Conservation (phyloP, 1,139 yeast genomes). For the Arxiozyma slooffiae region DNA sequence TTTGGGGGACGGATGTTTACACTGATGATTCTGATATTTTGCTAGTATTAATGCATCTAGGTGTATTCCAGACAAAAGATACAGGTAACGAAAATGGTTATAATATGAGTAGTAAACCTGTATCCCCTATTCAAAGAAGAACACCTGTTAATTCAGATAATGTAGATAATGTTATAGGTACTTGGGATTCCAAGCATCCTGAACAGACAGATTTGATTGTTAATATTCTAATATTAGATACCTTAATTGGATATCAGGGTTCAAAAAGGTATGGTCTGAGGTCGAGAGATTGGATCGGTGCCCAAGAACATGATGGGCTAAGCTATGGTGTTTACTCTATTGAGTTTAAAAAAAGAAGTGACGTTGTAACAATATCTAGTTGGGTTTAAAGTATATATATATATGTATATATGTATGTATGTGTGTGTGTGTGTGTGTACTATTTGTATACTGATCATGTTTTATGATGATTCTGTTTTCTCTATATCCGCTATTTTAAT, state of each 20-base stretch:
- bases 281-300: conserved; percentile 56
- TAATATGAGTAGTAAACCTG: conserved; percentile 6
- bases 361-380: conserved; percentile 1
- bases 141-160: conserved; percentile 32
- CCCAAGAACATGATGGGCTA: conserved; percentile 26
- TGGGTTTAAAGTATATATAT: not conserved
- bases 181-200: not conserved
- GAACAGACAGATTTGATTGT: conserved; percentile 48
- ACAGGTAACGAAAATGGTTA: conserved; percentile 18
- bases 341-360: conserved; percentile 15
- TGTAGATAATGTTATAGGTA: conserved; percentile 25
- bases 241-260: conserved; percentile 52
- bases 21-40: conserved; percentile 89
- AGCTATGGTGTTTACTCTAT: conserved; percentile 25
- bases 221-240: conserved; percentile 61
- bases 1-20: conserved; percentile 91
- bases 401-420: not conserved
- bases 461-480: not conserved
- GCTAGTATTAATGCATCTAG: conserved; percentile 64
- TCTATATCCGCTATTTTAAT: not conserved
- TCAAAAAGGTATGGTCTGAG: conserved; percentile 56
- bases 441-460: not conserved
- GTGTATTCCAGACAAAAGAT: conserved; percentile 44
- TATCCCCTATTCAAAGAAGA: conserved; percentile 12
- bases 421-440: too few species aligned